phyloP scores from a whole-genome alignment of 164 flowering plant species.

The Vitis riparia region DNA sequence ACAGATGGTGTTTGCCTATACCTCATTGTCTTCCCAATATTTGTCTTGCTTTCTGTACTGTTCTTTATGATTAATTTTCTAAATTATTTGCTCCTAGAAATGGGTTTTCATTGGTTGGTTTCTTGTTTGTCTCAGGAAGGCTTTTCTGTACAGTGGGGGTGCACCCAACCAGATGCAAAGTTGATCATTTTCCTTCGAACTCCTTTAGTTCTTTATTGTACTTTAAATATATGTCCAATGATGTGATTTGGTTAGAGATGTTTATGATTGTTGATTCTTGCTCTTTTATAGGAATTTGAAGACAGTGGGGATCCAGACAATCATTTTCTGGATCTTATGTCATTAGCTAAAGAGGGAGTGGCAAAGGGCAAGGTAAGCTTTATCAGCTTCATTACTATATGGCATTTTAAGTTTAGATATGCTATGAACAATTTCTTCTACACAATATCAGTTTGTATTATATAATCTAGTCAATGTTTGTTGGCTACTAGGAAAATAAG shows the following conservation, averaged over 20 bases:
- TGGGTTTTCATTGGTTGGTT: constrained; percentile 6
- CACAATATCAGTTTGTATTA: background rate
- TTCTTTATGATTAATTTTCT: background rate
- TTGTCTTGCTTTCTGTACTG: background rate
- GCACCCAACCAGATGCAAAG: constrained; percentile 97
- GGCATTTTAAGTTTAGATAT: background rate
- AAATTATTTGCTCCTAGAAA: background rate
- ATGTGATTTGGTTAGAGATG: constrained; percentile 9
- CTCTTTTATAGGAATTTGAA: constrained; percentile 76
- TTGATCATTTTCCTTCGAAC: constrained; percentile 16
- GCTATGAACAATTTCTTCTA: background rate
- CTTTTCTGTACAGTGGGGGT: constrained; percentile 98
- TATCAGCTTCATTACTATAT: background rate
- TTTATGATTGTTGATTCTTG: constrained; percentile 3
- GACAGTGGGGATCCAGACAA: constrained; percentile 90
- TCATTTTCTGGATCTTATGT: constrained; percentile 76
- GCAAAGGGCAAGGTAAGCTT: constrained; percentile 84
- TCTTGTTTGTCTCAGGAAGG: constrained; percentile 51
- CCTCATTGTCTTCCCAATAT: background rate
- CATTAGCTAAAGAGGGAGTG: constrained; percentile 79
- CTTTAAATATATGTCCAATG: background rate
- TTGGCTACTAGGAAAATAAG: no score
- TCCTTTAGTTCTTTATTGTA: background rate
- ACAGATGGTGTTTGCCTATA: constrained; percentile 66
- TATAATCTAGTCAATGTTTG: no score